These are phyloP conservation scores for Aspergillus pseudotamarii DNA, from an alignment of 2,329 filamentous ascomycete genomes.

Conservation along the genomic window DNA sequence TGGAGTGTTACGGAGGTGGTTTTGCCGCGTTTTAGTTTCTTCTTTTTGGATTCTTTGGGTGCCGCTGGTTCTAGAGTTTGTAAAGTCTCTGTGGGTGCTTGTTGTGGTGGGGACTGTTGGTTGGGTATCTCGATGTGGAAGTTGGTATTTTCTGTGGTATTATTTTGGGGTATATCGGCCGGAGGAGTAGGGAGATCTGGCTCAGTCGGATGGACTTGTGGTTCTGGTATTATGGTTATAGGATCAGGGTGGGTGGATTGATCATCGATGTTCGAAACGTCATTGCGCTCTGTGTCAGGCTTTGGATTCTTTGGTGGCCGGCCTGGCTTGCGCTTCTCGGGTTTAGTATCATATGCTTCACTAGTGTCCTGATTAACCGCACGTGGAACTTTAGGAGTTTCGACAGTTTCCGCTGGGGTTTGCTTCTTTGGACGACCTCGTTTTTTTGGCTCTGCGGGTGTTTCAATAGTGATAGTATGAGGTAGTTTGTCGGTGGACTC, in stretches of 20 bases:
- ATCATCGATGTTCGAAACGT: background rate
- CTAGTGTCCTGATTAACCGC: constrained; percentile 6
- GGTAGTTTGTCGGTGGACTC: constrained; percentile 34
- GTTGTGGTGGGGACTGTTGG: background rate
- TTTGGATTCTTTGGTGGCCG: constrained; percentile 21
- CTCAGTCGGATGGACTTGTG: background rate
- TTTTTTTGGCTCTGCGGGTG: constrained; percentile 29
- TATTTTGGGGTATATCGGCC: background rate
- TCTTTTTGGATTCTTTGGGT: constrained; percentile 42
- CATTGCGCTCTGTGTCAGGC: background rate
- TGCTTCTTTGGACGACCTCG: constrained; percentile 36
- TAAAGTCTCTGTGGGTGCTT: background rate
- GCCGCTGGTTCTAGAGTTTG: constrained; percentile 1
- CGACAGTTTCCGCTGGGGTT: constrained; percentile 24
- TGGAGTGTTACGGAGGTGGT: constrained; percentile 39
- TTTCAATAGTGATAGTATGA: constrained; percentile 26
- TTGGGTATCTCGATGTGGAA: background rate
- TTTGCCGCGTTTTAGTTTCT: constrained; percentile 49
- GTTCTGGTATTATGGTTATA: background rate
- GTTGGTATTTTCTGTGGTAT: background rate
- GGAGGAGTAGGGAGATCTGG: background rate
- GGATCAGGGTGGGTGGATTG: background rate
- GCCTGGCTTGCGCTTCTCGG: constrained; percentile 25
- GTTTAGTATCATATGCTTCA: constrained; percentile 6
- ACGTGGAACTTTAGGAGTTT: constrained; percentile 32